Evolutionary conservation across 768 basidiomycete genomes (phyloP), one percentile per base, ranked within the genome.

Genomic region (Psilocybe azurescens): DNA sequence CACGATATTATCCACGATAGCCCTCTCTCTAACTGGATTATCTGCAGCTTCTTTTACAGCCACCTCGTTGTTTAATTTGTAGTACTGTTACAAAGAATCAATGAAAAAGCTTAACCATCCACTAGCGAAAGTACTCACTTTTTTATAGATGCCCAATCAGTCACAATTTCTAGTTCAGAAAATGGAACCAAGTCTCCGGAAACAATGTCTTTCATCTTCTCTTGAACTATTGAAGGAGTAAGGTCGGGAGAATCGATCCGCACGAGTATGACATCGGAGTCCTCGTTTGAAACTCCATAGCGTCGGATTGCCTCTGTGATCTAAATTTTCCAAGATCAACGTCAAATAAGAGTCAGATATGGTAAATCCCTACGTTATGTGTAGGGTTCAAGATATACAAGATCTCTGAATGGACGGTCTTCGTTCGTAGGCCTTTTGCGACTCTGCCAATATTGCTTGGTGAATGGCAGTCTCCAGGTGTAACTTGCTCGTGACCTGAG

Each of bases 371-470:
- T 57, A 93, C 94, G 71, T 96, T 97, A 65, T 93, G 92, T 4
- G 88, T 93, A 2, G 95, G 94, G 65, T 91, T 94, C 52, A 98
- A 79, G 20, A 85, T 77, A 82, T 91, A 95, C n/a, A 98, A 79
- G 54, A 98, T 83, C 74, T 99, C 96, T 0, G 94, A 94, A 71
- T 98, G 95, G 0, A 95, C 77, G 1, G 94, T 94, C 76, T 90
- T 93, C 1, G 96, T 95, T 51, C 89, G 82, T 60, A 97, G 78
- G 0, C 77, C 69, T 20, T 78, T 46, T 89, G 83, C 2, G 83
- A 73, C 30, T 85, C 80, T 0, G 94, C 86, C 10, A 95, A 76
- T n/a, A 94, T 78, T 1, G 94, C 89, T 67, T 94, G 92, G 57
- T 90, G 82, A 10, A 95, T 83, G 0, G 94, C 96, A 0, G 93